phyloP scores from a whole-genome alignment of 495 filamentous ascomycete species.

The Rusavskia elegans region DNA sequence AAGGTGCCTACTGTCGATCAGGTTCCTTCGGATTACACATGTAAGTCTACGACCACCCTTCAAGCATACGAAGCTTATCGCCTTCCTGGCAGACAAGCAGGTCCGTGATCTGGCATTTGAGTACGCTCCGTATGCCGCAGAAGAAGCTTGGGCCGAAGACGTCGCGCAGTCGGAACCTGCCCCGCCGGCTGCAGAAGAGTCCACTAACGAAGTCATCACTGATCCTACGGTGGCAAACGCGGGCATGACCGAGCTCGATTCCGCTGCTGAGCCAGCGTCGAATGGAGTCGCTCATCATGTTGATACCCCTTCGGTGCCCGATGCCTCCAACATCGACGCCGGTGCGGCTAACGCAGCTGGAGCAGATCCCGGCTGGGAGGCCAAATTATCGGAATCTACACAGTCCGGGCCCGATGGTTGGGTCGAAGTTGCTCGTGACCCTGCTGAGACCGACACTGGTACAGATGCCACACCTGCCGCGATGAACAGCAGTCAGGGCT shows the following conservation, averaged over 20 bases:
- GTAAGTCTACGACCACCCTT: slow-evolving; percentile 32
- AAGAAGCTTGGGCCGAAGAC: slow-evolving; percentile 29
- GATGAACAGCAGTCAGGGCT: slow-evolving; percentile 37
- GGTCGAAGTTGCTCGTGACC: slow-evolving; percentile 61
- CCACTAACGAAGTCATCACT: slow-evolving; percentile 24
- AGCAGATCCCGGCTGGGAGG: slow-evolving; percentile 55
- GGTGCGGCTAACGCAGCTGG: slow-evolving; percentile 51
- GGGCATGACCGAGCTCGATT: slow-evolving; percentile 55
- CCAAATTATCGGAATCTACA: slow-evolving; percentile 28
- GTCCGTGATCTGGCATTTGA: slow-evolving; percentile 29
- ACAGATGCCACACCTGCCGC: slow-evolving; percentile 42
- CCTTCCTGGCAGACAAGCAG: slow-evolving; percentile 22
- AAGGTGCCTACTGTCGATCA: slow-evolving; percentile 47
- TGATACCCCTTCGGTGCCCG: slow-evolving; percentile 35
- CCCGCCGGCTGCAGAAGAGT: slow-evolving; percentile 24
- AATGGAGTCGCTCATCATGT: slow-evolving; percentile 23
- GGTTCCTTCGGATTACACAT: slow-evolving; percentile 52
- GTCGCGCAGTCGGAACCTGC: slow-evolving; percentile 27
- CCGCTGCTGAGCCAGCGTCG: slow-evolving; percentile 5
- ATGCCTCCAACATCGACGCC: slow-evolving; percentile 30
- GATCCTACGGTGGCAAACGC: slow-evolving; percentile 71
- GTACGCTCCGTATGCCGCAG: slow-evolving; percentile 28
- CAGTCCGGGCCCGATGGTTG: slow-evolving; percentile 49
- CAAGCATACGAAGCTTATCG: background rate
- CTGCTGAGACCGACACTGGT: slow-evolving; percentile 58